These are phyloP conservation scores for Cucurbitaria berberidis DNA, from an alignment of 2,329 filamentous ascomycete genomes.

Conservation along the genomic window DNA sequence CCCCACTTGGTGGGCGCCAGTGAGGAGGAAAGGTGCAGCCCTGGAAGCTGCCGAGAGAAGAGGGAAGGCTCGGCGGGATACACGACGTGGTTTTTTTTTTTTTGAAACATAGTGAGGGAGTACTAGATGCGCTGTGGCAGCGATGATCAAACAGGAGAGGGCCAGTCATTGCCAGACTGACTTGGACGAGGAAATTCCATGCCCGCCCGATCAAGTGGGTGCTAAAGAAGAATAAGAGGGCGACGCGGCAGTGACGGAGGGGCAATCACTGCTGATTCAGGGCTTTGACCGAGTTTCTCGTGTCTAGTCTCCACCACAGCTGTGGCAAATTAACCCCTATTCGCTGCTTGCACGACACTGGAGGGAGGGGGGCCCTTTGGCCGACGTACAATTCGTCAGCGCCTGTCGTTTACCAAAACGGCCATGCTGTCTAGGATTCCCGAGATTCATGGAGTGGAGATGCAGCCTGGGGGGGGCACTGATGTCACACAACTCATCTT, in stretches of 20 bases:
- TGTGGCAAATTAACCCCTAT: not conserved
- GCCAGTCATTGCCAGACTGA: slow-evolving; percentile 2
- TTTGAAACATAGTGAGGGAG: slow-evolving; percentile 9
- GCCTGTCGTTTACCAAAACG: not conserved
- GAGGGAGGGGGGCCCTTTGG: not conserved
- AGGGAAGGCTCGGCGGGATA: too few relatives aligned
- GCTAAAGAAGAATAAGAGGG: too few relatives aligned
- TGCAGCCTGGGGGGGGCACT: too few relatives aligned
- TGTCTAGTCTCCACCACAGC: not conserved
- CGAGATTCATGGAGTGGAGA: not conserved
- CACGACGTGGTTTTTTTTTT: too few relatives aligned
- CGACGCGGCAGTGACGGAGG: not conserved
- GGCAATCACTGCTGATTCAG: not conserved
- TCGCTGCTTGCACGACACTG: not conserved
- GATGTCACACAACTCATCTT: slow-evolving; percentile 14
- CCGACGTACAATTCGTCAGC: not conserved
- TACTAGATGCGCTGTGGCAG: slow-evolving; percentile 10
- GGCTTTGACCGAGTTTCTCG: not conserved
- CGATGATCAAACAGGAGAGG: slow-evolving; percentile 24
- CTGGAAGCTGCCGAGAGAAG: not conserved
- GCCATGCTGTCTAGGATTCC: not conserved
- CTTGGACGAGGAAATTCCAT: not conserved
- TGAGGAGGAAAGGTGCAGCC: not conserved
- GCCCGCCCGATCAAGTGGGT: not conserved
- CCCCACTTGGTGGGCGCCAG: not conserved